Base-by-base conservation (phyloP, 2,329 filamentous ascomycete species). In the Epichloe elymi region DNA sequence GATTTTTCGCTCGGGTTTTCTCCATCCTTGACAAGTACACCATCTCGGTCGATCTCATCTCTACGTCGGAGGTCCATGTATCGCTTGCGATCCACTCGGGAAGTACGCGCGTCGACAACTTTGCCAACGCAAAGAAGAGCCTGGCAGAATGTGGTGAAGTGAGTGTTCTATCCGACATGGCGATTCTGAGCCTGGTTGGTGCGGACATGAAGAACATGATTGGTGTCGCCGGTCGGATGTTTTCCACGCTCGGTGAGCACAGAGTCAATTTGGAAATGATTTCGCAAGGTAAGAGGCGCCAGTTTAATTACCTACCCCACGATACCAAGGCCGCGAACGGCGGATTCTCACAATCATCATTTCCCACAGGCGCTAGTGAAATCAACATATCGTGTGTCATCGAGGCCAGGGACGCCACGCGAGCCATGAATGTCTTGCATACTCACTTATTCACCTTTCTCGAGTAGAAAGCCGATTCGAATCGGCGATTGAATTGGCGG, bases 381-480 rank as follows among this genome's bases (percentile, higher is more conserved):
- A 98, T 98, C 70, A 98, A 97, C 67, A 98, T 98, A 54, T 95
- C 89, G 11, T 98, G 93, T 64, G 93, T 98, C 44, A 95, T 98
- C 65, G 88, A 94, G 61, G 88, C 88, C 58, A 76, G 83, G 57
- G 89, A 97, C 64, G 90, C 93, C 20, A 88, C 90, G 59, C 82
- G 93, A 58, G 93, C 93, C 35, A 85, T 98, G 75, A 97, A 94
- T 65, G 88, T 97, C 61, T 76, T 98, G 57, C 93, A 98, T 66
- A 97, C 93, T 19, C 91, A 90, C 71, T 79, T 98, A 52, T 97
- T 98, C 65, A 96, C 90, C 2, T 97, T 96, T 69, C 75, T 96
- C 62, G 90, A 96, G 55, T 88, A 62, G 56, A 46, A 19, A 3
- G 17, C 8, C 8, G 39, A 23, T 17, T 35, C 5, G 15, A 17